Percentiles rank a stretch among this genome's conserved stretches.
These are phyloP conservation scores for Wickerhamiella domercqiae DNA, from an alignment of 805 yeast genomes.

Conservation along the genomic window DNA sequence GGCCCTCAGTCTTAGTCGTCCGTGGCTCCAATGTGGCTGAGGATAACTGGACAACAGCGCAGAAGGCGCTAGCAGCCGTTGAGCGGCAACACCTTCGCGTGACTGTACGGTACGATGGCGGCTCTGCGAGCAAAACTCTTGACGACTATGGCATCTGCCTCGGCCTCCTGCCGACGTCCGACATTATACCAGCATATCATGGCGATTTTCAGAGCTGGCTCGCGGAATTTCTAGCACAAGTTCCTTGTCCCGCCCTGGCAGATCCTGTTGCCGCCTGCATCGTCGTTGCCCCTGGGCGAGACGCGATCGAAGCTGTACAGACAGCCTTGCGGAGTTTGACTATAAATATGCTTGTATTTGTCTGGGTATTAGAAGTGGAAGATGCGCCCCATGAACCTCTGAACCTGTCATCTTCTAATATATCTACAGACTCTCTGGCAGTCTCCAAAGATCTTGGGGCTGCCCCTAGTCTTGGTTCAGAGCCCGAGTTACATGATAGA, in stretches of 20 bases:
- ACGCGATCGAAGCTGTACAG: not conserved
- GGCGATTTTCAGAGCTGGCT: not conserved
- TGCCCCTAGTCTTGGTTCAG: slow-evolving; percentile 15
- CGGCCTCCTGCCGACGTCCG: not conserved
- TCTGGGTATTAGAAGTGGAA: slow-evolving; percentile 36
- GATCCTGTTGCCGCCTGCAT: slow-evolving; percentile 1
- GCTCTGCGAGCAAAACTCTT: not conserved
- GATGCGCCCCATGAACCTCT: too few species aligned
- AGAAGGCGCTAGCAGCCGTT: not conserved
- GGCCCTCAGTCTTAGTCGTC: not conserved
- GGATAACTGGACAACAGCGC: not conserved
- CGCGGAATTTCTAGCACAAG: not conserved
- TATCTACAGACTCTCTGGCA: too few species aligned
- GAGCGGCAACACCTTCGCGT: not conserved
- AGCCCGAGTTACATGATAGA: slow-evolving; percentile 10
- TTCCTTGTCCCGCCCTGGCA: not conserved
- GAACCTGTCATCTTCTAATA: too few species aligned
- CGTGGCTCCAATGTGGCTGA: not conserved
- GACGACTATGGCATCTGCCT: not conserved
- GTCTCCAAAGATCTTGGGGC: slow-evolving; percentile 25
- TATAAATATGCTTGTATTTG: slow-evolving; percentile 30
- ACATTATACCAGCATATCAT: too few species aligned
- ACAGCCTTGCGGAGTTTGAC: too few species aligned
- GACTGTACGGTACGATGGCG: slow-evolving; percentile 1
- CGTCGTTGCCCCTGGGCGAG: not conserved